Evolutionary conservation across 371 early-diverging fungal genomes (phyloP), one percentile per base, ranked within the genome.

Genomic region (Actinomucor elegans): DNA sequence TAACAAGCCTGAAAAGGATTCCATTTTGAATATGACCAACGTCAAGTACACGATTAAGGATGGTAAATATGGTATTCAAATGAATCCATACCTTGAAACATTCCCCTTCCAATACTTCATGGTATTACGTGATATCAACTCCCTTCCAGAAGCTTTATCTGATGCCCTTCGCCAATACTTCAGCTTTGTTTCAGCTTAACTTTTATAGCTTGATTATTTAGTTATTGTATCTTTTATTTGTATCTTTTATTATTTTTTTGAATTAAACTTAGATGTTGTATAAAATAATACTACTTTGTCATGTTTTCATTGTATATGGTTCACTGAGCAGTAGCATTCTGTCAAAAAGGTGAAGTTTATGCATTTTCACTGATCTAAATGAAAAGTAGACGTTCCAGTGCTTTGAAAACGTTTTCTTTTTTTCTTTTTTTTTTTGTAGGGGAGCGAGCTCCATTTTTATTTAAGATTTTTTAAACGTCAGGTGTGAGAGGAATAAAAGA

Each of bases 61-160:
- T 61, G 94, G 92, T 53, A 73, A 71, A 42, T 74, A 81, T 52
- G 78, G 77, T 44, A 64, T 97, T 55, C 64, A 85, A 61, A 85
- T 96, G 81, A 81, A 77, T n/a, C 79, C 84, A 36, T 99, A 97
- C 71, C 85, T 99, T 57, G 94, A 96, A 58, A 93, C 93, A 6
- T 98, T 98, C 89, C 98, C 99, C 40, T 97, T 97, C 80, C 92
- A 96, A 56, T 96, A 92, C 76, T 97, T 94, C 66, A 87, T 97
- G 55, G 87, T 97, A 20, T 70, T 98, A 49, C 86, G 89, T 58
- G 89, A 96, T 64, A 89, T 97, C 61, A 83, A 91, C 55, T 78
- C 85, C 18, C 76, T 98, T 36, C 97, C 99, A 0, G 86, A 86
- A 41, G 94, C 94, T 1, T 73, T 98, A 38, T 80, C 94, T 10